A percentile compares a stretch with the other conserved stretches of the same genome.
phyloP scores from a whole-genome alignment of 148 eudicot genomes.

The Fallopia convolvulus region DNA sequence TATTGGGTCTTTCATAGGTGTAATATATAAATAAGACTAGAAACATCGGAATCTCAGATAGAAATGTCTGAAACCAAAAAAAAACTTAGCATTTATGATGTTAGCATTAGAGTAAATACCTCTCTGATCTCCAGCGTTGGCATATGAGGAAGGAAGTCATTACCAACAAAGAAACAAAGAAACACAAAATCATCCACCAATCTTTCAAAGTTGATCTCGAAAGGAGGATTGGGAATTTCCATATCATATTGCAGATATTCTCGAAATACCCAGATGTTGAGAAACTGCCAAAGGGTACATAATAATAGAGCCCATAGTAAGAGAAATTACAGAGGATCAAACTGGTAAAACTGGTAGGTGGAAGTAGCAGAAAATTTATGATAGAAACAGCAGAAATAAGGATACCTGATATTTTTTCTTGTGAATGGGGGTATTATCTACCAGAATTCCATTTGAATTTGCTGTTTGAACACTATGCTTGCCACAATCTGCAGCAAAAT shows the following conservation, averaged over 20 bases:
- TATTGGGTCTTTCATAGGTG: background rate
- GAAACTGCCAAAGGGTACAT: slow-evolving; percentile 52
- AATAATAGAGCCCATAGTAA: background rate
- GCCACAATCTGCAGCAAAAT: slow-evolving; percentile 97
- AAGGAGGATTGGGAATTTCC: slow-evolving; percentile 69
- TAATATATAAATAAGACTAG: background rate
- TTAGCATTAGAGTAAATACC: slow-evolving; percentile 33
- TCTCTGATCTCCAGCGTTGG: slow-evolving; percentile 97
- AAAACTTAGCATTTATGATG: background rate
- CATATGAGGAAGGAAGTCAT: slow-evolving; percentile 99
- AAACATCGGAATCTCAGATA: background rate
- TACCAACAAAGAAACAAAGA: slow-evolving; percentile 98
- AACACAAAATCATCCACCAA: slow-evolving; percentile 95
- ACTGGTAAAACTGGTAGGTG: background rate
- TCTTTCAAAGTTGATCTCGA: slow-evolving; percentile 66
- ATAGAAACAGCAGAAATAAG: background rate
- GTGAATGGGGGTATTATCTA: slow-evolving; percentile 63
- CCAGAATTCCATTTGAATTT: slow-evolving; percentile 31
- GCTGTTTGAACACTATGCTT: slow-evolving; percentile 36
- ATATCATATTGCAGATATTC: slow-evolving; percentile 90
- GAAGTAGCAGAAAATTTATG: background rate
- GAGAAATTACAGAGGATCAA: background rate
- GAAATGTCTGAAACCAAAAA: background rate
- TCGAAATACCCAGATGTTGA: slow-evolving; percentile 90
- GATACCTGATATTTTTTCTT: slow-evolving; percentile 96